phyloP scores from a whole-genome alignment of 305 asterid genomes.

The Solanum chacoense region DNA sequence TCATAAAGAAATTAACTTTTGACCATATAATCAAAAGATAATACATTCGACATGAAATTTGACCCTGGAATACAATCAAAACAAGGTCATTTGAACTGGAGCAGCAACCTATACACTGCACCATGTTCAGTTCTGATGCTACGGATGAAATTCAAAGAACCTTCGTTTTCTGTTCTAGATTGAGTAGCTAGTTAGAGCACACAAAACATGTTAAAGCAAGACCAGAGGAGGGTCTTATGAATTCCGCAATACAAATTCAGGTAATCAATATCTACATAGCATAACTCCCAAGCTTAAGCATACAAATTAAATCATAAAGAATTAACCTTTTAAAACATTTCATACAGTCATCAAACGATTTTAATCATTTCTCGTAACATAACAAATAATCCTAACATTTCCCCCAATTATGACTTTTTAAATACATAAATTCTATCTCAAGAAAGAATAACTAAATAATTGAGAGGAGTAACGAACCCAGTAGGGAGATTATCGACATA shows the following conservation, averaged over 20 bases:
- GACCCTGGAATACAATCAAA: neutral
- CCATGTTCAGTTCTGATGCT: neutral
- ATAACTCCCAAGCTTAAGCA: neutral
- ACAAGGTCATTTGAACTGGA: neutral
- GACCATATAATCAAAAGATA: neutral
- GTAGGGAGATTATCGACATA: slow-evolving; percentile 22
- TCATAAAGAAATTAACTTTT: neutral
- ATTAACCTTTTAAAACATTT: neutral
- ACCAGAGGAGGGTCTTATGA: neutral
- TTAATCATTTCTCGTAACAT: neutral
- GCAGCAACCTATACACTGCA: neutral
- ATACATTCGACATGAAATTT: neutral
- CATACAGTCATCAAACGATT: neutral
- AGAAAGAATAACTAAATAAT: neutral
- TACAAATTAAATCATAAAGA: neutral
- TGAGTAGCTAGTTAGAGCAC: neutral
- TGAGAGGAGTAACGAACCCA: slow-evolving; percentile 10
- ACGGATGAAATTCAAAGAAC: neutral
- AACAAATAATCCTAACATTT: neutral
- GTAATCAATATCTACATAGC: neutral
- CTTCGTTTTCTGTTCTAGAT: neutral
- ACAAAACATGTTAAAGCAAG: neutral
- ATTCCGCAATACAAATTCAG: neutral
- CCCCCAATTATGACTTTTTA: neutral
- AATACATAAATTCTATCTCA: neutral